These are phyloP conservation scores for Cryptosporidium muris DNA, from an alignment of 169 alveolate genomes.

Conservation along the genomic window DNA sequence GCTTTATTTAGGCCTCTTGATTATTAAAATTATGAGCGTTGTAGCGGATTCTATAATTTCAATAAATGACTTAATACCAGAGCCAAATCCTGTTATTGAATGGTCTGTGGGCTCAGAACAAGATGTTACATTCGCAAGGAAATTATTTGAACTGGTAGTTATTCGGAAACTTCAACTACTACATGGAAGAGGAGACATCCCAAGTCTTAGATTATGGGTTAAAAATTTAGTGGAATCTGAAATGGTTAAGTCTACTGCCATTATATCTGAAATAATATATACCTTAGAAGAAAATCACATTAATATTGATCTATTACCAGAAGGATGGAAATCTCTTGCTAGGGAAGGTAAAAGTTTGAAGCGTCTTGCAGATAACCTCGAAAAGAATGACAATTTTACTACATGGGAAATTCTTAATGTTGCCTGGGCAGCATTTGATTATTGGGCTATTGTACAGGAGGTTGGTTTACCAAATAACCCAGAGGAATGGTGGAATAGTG, in stretches of 20 bases:
- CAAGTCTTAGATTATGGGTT: constrained; percentile 57
- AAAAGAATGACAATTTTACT: neutral
- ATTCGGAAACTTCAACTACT: constrained; percentile 15
- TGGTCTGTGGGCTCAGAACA: constrained; percentile 40
- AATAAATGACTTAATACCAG: constrained; percentile 44
- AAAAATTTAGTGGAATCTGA: constrained; percentile 41
- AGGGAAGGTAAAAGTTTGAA: constrained; percentile 14
- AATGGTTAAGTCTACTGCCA: constrained; percentile 49
- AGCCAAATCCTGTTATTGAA: constrained; percentile 29
- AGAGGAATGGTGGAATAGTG: constrained; percentile 67
- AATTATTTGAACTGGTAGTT: constrained; percentile 60
- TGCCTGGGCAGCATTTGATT: constrained; percentile 70
- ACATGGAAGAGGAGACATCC: constrained; percentile 55
- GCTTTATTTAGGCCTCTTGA: too few species aligned
- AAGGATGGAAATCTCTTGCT: constrained; percentile 51
- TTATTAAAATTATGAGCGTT: too few species aligned
- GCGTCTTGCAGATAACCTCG: constrained; percentile 7
- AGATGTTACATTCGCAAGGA: constrained; percentile 67
- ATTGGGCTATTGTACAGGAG: constrained; percentile 50
- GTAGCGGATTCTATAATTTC: neutral
- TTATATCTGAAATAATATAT: constrained; percentile 12
- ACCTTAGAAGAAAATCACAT: constrained; percentile 17
- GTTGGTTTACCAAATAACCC: constrained; percentile 46
- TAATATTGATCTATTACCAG: constrained; percentile 42
- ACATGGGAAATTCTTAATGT: constrained; percentile 49